These are phyloP conservation scores for Plasmopara viticola DNA, from an alignment of 352 stramenopile species.

Conservation along the genomic window DNA sequence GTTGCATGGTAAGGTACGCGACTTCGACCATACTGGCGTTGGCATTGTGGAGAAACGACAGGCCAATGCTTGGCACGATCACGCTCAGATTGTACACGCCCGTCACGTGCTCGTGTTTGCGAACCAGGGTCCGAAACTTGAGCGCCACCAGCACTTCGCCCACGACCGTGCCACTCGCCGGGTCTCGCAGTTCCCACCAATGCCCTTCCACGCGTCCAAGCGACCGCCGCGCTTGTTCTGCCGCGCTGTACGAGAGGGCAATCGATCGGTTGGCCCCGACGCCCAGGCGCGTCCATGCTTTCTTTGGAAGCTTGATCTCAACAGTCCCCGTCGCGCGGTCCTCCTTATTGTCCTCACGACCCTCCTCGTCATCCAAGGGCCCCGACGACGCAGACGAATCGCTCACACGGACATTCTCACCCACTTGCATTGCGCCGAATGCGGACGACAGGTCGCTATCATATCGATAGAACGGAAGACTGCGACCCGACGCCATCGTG, in stretches of 20 bases:
- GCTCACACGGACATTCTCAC: conserved; percentile 55
- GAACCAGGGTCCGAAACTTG: conserved; percentile 68
- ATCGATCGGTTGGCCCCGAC: conserved; percentile 63
- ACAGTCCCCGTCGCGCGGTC: conserved; percentile 44
- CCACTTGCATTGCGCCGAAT: conserved; percentile 41
- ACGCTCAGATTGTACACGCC: conserved; percentile 73
- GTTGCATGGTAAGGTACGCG: conserved; percentile 81
- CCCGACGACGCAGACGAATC: conserved; percentile 68
- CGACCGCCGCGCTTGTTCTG: conserved; percentile 59
- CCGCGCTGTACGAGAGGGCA: conserved; percentile 72
- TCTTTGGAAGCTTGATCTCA: conserved; percentile 80
- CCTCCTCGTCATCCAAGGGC: conserved; percentile 34
- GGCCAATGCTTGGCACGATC: conserved; percentile 70
- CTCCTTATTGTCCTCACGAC: conserved; percentile 23
- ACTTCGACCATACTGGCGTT: conserved; percentile 82
- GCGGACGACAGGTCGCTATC: conserved; percentile 41
- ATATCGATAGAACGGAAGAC: conserved; percentile 39
- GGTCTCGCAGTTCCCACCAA: conserved; percentile 81
- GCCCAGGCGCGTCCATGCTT: conserved; percentile 71
- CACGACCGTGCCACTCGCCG: conserved; percentile 63
- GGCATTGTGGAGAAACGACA: conserved; percentile 82
- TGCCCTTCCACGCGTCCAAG: conserved; percentile 68
- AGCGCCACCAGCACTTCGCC: conserved; percentile 78
- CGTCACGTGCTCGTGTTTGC: conserved; percentile 43
- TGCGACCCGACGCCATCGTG: conserved; percentile 27